A percentile compares a stretch with the other conserved stretches of the same genome.
These are phyloP conservation scores for Saccharomycopsis capsularis DNA, from an alignment of 805 yeast genomes.

Conservation along the genomic window DNA sequence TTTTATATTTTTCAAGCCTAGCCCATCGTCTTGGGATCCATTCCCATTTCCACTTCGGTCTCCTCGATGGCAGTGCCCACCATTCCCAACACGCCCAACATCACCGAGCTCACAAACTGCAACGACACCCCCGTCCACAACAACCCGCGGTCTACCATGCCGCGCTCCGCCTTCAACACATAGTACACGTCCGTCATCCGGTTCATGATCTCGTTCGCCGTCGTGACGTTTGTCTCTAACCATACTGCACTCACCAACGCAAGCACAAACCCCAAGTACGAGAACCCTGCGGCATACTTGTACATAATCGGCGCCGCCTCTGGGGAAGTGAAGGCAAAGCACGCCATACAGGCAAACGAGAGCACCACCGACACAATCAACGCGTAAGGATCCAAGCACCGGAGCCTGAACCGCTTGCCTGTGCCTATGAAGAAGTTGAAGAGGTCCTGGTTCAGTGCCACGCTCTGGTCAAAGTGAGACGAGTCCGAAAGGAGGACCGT, in stretches of 20 bases:
- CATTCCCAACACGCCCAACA: slow-evolving; percentile 14
- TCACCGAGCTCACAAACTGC: slow-evolving; percentile 14
- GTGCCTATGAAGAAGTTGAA: slow-evolving; percentile 22
- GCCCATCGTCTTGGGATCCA: too few species aligned
- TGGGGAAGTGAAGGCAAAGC: slow-evolving; percentile 19
- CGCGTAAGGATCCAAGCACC: slow-evolving; percentile 20
- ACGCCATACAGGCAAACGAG: slow-evolving; percentile 14
- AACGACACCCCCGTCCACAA: slow-evolving; percentile 20
- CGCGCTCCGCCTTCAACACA: slow-evolving; percentile 11
- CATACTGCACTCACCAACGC: slow-evolving; percentile 18
- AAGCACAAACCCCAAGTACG: slow-evolving; percentile 15
- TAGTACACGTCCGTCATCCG: slow-evolving; percentile 20
- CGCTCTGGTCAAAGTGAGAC: slow-evolving; percentile 11
- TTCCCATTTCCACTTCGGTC: slow-evolving; percentile 10
- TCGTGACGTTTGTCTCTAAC: slow-evolving; percentile 21
- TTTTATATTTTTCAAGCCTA: too few species aligned
- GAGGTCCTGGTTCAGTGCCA: slow-evolving; percentile 11
- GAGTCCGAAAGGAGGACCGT: slow-evolving; percentile 13
- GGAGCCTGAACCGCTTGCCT: slow-evolving; percentile 18
- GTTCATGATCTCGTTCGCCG: slow-evolving; percentile 19
- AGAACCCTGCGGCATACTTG: slow-evolving; percentile 17
- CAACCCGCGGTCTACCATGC: slow-evolving; percentile 12
- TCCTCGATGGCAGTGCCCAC: slow-evolving; percentile 17
- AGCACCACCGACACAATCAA: slow-evolving; percentile 18
- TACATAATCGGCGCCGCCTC: slow-evolving; percentile 10